These are phyloP conservation scores for Sarocladium brachiariae DNA, from an alignment of 2,329 filamentous ascomycete species.

Conservation along the genomic window DNA sequence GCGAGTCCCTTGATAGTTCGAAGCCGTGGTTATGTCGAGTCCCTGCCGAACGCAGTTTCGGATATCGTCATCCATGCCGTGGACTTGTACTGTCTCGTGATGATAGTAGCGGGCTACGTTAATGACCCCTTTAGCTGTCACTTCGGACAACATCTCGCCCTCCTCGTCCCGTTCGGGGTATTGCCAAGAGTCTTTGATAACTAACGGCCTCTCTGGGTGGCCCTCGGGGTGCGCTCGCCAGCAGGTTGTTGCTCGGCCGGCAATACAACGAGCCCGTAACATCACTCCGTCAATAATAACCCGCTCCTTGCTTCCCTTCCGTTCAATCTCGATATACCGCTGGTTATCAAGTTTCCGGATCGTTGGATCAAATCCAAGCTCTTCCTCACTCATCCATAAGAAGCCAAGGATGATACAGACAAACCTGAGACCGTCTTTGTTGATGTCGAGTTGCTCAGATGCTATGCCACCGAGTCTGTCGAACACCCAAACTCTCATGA, in stretches of 20 bases:
- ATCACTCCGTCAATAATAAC: conserved; percentile 34
- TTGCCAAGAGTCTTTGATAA: conserved; percentile 41
- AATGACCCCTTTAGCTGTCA: conserved; percentile 26
- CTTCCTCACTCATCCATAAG: conserved; percentile 30
- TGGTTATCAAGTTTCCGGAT: conserved; percentile 19
- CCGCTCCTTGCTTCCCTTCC: conserved; percentile 26
- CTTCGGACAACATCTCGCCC: conserved; percentile 30
- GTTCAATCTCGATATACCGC: conserved; percentile 31
- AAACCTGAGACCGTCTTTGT: conserved; percentile 32
- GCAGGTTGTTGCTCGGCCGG: conserved; percentile 34
- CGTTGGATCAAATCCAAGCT: conserved; percentile 37
- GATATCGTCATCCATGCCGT: conserved; percentile 26
- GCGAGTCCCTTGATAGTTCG: no score
- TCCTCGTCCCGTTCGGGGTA: conserved; percentile 34
- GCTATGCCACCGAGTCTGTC: conserved; percentile 37
- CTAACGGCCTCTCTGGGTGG: conserved; percentile 24
- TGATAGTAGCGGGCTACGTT: conserved; percentile 37
- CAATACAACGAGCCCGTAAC: conserved; percentile 25
- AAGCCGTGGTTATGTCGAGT: no score
- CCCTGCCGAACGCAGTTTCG: conserved; percentile 23
- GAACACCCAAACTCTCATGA: conserved; percentile 40
- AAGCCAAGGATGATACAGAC: conserved; percentile 34
- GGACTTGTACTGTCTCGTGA: conserved; percentile 32
- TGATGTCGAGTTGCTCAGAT: conserved; percentile 38
- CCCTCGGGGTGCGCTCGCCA: conserved; percentile 35